phyloP scores from a whole-genome alignment of 345 rosid genomes.

The Boechera divaricarpa region DNA sequence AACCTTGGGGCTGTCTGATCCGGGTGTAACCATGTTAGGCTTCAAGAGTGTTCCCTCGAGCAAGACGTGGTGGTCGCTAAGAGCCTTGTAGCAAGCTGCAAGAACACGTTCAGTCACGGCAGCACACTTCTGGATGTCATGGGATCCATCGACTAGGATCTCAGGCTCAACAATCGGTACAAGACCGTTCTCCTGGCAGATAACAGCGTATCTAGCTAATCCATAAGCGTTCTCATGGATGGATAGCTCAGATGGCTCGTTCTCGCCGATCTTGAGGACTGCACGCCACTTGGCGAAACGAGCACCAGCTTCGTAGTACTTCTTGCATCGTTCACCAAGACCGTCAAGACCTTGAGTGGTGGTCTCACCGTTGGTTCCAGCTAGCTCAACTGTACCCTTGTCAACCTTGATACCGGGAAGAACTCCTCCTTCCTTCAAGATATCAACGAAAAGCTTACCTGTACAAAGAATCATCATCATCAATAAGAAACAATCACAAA shows the following conservation, averaged over 20 bases:
- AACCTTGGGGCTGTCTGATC: constrained; percentile 83
- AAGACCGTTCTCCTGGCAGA: constrained; percentile 97
- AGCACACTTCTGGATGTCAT: constrained; percentile 82
- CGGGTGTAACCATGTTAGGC: constrained; percentile 99
- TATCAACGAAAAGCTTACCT: constrained; percentile 88
- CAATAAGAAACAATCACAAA: not conserved
- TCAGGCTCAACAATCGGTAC: constrained; percentile 97
- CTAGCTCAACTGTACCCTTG: constrained; percentile 94
- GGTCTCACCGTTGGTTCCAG: constrained; percentile 95
- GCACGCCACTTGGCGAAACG: constrained; percentile 99
- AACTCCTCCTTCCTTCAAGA: constrained; percentile 86
- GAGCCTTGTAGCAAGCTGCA: constrained; percentile 97
- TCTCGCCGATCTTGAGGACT: constrained; percentile 86
- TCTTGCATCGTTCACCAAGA: constrained; percentile 65
- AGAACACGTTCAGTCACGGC: constrained; percentile 86
- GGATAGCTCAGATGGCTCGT: constrained; percentile 80
- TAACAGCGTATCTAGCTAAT: constrained; percentile 69
- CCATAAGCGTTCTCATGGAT: constrained; percentile 60
- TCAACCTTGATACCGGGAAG: constrained; percentile 98
- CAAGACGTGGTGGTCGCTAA: constrained; percentile 88
- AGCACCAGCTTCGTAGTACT: constrained; percentile 52
- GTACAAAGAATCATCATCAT: constrained; percentile 13
- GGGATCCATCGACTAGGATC: constrained; percentile 95
- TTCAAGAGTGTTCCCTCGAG: constrained; percentile 95
- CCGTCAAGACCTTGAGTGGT: constrained; percentile 95